These are phyloP conservation scores for Prunus fruticosa DNA, from an alignment of 306 rosid species.

Conservation along the genomic window DNA sequence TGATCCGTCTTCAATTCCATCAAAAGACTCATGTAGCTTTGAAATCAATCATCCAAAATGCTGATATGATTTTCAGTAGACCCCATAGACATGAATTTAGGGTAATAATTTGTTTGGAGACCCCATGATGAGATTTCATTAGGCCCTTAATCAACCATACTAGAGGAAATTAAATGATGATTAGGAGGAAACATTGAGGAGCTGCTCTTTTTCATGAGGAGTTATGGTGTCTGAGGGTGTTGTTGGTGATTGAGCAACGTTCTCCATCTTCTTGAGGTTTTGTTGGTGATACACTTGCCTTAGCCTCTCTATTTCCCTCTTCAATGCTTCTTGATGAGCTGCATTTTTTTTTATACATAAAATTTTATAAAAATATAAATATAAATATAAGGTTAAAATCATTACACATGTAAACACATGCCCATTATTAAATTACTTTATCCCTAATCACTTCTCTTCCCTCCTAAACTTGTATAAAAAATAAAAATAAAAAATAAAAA, in stretches of 20 bases:
- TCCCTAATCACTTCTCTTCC: background rate
- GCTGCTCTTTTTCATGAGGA: conserved; percentile 41
- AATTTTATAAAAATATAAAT: background rate
- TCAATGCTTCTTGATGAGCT: conserved; percentile 98
- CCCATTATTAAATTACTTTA: conserved; percentile 5
- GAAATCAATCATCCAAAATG: no score
- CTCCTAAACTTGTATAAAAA: background rate
- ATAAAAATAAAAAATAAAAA: background rate
- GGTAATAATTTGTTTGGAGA: no score
- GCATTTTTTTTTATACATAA: conserved; percentile 19
- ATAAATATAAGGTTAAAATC: background rate
- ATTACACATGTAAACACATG: conserved; percentile 19
- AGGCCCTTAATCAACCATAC: conserved; percentile 9
- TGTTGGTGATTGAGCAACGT: conserved; percentile 37
- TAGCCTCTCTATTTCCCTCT: conserved; percentile 94
- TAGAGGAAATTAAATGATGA: background rate
- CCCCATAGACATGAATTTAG: no score
- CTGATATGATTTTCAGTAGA: no score
- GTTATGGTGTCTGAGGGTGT: conserved; percentile 31
- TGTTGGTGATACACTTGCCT: conserved; percentile 86
- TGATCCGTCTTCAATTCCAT: no score
- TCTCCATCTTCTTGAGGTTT: conserved; percentile 66
- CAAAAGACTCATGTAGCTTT: no score
- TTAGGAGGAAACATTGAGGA: conserved; percentile 43
- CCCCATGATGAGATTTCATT: background rate